Conservation (phyloP, 306 rosid species). For the Inga leiocalycina region DNA sequence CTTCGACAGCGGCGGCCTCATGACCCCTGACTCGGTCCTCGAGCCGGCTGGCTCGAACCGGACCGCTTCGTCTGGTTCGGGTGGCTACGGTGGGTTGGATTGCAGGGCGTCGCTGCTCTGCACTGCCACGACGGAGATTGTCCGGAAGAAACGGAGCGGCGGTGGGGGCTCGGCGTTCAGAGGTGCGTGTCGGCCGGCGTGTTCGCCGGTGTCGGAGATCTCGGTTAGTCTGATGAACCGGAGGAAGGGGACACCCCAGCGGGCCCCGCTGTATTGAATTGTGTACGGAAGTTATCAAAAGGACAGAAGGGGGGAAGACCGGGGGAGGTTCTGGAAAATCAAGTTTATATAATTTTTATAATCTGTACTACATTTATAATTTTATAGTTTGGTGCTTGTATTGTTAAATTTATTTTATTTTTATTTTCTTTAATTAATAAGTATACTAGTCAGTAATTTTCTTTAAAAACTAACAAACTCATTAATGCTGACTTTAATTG, state of each 20-base stretch:
- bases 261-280: slow-evolving; percentile 83
- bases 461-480: background rate
- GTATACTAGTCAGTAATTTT: background rate
- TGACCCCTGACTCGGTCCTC: slow-evolving; percentile 80
- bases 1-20: slow-evolving; percentile 56
- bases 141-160: slow-evolving; percentile 58
- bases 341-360: background rate
- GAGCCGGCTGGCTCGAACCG: slow-evolving; percentile 71
- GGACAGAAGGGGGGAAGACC: slow-evolving; percentile 4
- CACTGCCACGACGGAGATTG: slow-evolving; percentile 80
- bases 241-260: slow-evolving; percentile 76
- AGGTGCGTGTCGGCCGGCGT: slow-evolving; percentile 50
- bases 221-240: slow-evolving; percentile 67
- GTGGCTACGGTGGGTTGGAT: slow-evolving; percentile 55
- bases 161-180: slow-evolving; percentile 35
- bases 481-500: background rate
- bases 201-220: slow-evolving; percentile 52
- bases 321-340: slow-evolving; percentile 19
- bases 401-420: background rate
- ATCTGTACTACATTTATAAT: background rate
- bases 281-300: background rate
- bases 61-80: slow-evolving; percentile 66
- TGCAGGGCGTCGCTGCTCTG: slow-evolving; percentile 50
- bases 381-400: background rate
- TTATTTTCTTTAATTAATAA: background rate